These are phyloP conservation scores for Raphanus raphanistrum DNA, from an alignment of 345 rosid genomes.

Conservation along the genomic window DNA sequence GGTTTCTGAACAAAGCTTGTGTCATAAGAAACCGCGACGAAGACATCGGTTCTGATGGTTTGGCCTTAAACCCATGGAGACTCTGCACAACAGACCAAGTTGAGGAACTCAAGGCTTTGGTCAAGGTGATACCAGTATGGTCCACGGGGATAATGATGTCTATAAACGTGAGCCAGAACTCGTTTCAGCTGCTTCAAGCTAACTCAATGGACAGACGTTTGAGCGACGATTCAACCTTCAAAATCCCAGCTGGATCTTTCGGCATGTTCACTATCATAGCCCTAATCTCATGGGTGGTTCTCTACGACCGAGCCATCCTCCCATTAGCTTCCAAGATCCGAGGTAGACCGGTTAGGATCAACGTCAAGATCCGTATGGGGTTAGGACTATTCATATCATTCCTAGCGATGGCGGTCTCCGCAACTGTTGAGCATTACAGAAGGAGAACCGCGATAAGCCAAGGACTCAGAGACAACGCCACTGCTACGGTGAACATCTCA, in stretches of 20 bases:
- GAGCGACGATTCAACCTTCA: slow-evolving; percentile 44
- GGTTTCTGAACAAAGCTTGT: slow-evolving; percentile 84
- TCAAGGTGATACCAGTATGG: slow-evolving; percentile 76
- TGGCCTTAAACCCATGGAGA: slow-evolving; percentile 63
- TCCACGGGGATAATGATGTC: slow-evolving; percentile 71
- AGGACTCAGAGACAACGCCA: slow-evolving; percentile 47
- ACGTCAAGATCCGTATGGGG: slow-evolving; percentile 68
- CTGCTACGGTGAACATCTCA: slow-evolving; percentile 53
- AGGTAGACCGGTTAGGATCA: slow-evolving; percentile 54
- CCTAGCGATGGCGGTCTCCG: slow-evolving; percentile 64
- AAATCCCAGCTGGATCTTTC: slow-evolving; percentile 79
- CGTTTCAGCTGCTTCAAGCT: slow-evolving; percentile 78
- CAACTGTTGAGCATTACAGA: slow-evolving; percentile 58
- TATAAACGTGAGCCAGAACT: slow-evolving; percentile 57
- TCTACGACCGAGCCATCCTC: slow-evolving; percentile 72
- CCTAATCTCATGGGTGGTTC: slow-evolving; percentile 52
- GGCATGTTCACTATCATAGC: slow-evolving; percentile 52
- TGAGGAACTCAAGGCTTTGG: slow-evolving; percentile 72
- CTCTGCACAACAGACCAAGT: slow-evolving; percentile 81
- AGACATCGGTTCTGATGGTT: slow-evolving; percentile 59
- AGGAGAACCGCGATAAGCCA: slow-evolving; percentile 57
- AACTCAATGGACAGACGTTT: slow-evolving; percentile 68
- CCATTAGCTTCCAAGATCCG: slow-evolving; percentile 69
- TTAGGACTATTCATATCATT: slow-evolving; percentile 59
- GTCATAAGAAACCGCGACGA: slow-evolving; percentile 48